Conservation (phyloP, 2,329 filamentous ascomycete genomes). For the Teratosphaeria epicoccoides region DNA sequence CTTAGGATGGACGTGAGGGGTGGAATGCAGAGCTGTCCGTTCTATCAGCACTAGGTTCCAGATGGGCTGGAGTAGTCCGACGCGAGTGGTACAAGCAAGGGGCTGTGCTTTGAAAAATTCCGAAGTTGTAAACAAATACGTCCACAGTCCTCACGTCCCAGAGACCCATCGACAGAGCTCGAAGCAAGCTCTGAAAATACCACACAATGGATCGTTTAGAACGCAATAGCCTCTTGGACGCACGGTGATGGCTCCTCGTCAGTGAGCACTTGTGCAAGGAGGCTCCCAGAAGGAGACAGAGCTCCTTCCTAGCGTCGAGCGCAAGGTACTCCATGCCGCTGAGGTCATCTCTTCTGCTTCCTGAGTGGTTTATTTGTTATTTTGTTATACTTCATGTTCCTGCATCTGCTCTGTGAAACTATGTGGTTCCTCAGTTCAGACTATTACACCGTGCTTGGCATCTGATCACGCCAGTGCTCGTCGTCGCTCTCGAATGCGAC, state of each 20-base stretch:
- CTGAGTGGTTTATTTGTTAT: no score
- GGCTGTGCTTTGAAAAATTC: neutral
- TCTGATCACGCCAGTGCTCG: no score
- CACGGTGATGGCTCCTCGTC: no score
- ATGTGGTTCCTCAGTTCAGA: no score
- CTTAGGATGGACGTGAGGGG: constrained; percentile 16
- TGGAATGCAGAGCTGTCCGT: constrained; percentile 18
- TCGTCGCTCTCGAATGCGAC: no score
- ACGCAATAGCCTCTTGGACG: no score
- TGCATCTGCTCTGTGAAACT: no score
- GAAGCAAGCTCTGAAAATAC: neutral
- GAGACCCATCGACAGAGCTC: neutral
- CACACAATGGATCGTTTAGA: no score
- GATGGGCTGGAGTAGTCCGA: neutral
- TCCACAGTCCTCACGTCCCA: no score
- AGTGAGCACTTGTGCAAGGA: neutral
- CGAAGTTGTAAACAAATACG: neutral
- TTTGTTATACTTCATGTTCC: no score
- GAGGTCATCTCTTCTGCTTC: no score
- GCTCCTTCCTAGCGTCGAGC: neutral
- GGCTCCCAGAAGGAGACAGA: neutral
- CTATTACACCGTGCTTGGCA: no score
- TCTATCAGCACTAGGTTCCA: constrained; percentile 24
- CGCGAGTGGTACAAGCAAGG: neutral
- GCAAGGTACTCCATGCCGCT: neutral